Conservation (phyloP, 768 basidiomycete genomes). For the Stropharia rugosoannulata region DNA sequence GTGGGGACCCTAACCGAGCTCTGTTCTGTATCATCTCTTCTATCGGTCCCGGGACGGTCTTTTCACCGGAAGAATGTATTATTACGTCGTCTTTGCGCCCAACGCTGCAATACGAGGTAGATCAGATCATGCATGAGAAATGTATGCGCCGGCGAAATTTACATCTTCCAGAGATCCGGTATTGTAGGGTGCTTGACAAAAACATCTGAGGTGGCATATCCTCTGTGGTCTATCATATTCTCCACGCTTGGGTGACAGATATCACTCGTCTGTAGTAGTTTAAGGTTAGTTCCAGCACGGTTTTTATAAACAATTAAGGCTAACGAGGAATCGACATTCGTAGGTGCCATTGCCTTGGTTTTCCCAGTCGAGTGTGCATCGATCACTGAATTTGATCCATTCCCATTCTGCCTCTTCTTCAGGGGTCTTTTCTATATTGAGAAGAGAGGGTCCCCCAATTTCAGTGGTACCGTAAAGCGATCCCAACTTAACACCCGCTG, state of each 20-base stretch:
- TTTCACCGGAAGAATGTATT: not conserved
- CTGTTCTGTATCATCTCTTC: slow-evolving; percentile 21
- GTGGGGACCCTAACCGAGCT: slow-evolving; percentile 11
- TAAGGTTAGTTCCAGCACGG: not conserved
- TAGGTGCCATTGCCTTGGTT: slow-evolving; percentile 35
- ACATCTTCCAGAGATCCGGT: slow-evolving; percentile 41
- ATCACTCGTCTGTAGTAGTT: slow-evolving; percentile 22
- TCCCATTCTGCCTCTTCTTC: slow-evolving; percentile 25
- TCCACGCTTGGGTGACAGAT: slow-evolving; percentile 32
- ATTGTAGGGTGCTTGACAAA: slow-evolving; percentile 44
- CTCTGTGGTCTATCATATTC: slow-evolving; percentile 34
- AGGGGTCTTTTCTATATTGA: slow-evolving; percentile 2
- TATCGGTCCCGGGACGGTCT: slow-evolving; percentile 26
- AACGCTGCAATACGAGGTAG: slow-evolving; percentile 23
- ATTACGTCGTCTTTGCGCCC: slow-evolving; percentile 35
- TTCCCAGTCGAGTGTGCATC: slow-evolving; percentile 30
- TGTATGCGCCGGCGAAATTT: slow-evolving; percentile 1
- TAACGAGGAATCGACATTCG: slow-evolving; percentile 38
- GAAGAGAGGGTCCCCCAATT: slow-evolving; percentile 20
- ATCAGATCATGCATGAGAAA: not conserved
- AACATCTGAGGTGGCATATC: slow-evolving; percentile 44
- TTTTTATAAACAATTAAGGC: not conserved
- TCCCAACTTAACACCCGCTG: slow-evolving; percentile 30
- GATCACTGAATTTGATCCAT: slow-evolving; percentile 30
- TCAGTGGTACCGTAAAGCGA: slow-evolving; percentile 39